phyloP scores from a whole-genome alignment of 257 asterid species.

The Solanum habrochaites region DNA sequence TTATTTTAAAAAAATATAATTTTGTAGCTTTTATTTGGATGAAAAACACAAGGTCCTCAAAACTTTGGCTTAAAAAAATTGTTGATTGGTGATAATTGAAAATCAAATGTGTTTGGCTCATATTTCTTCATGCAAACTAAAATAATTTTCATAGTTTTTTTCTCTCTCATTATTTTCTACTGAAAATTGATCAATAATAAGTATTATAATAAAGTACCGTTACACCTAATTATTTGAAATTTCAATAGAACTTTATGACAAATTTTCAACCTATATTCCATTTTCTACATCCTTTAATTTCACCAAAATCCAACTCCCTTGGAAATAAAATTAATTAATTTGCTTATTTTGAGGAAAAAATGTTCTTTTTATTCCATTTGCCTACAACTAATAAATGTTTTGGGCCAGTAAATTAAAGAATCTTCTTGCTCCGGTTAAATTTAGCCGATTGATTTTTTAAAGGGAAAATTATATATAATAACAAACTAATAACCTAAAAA shows the following conservation, averaged over 20 bases:
- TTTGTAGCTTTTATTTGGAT: neutral
- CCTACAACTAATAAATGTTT: neutral
- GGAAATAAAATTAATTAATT: neutral
- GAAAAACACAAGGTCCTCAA: neutral
- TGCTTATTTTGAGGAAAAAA: neutral
- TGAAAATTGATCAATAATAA: neutral
- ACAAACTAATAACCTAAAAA: too few species aligned
- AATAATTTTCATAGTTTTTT: neutral
- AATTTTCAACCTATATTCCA: neutral
- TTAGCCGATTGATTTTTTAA: neutral
- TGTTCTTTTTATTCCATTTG: neutral
- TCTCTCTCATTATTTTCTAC: neutral
- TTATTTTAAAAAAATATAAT: too few species aligned
- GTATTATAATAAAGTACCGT: neutral
- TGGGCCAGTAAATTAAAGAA: too few species aligned
- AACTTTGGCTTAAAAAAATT: neutral
- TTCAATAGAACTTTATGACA: neutral
- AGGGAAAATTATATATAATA: too few species aligned
- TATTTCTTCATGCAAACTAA: neutral
- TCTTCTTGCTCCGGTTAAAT: too few species aligned
- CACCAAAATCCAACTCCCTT: neutral
- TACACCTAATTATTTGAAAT: neutral
- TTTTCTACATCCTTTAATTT: neutral
- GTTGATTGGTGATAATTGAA: neutral
- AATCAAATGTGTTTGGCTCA: neutral